Base-by-base conservation (phyloP, 225 moss, liverwort and hornwort species). In the Climacium dendroides region DNA sequence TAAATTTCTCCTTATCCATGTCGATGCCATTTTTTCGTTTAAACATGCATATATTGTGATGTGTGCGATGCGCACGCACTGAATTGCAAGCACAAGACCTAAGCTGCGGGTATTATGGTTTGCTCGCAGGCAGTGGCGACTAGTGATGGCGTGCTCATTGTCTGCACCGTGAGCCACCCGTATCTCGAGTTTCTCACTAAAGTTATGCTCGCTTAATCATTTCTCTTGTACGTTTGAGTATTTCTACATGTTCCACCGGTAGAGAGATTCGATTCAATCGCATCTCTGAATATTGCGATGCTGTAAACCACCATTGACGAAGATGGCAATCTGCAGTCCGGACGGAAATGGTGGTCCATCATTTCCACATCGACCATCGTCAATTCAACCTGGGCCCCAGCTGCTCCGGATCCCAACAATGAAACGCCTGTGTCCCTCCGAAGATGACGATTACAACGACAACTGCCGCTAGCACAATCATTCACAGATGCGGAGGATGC, bases 81-180 rank as follows among this genome's bases (percentile, higher is more conserved):
- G n/a, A n/a, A n/a, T n/a, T n/a, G n/a, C n/a, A n/a, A n/a, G n/a
- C n/a, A n/a, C n/a, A n/a, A n/a, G n/a, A n/a, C 43, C 83, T 19
- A 72, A 71, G 6, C 59, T 58, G 37, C 15, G 11, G 15, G 41
- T 61, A 82, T 74, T 41, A 52, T 87, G 50, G n/a, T 70, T 25
- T 82, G 53, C 61, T 64, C n/a, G 29, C 90, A 93, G 93, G 91
- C 87, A 23, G 88, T 95, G 55, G 91, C 95, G 71, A 83, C 47
- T 34, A 15, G 81, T 60, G 92, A 93, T 77, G 89, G 89, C 59
- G 81, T 88, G 78, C 85, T 95, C 43, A 92, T 95, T 39, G 89
- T 95, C 12, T 95, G 93, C 79, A 92, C 91, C 22, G 95, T 95
- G 85, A 95, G 93, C 61, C 91, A 92, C 37, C 80, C 93, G 4